Evolutionary conservation across 306 rosid species (phyloP), one percentile per base, ranked within the genome.

Genomic region (Rubus idaeus): DNA sequence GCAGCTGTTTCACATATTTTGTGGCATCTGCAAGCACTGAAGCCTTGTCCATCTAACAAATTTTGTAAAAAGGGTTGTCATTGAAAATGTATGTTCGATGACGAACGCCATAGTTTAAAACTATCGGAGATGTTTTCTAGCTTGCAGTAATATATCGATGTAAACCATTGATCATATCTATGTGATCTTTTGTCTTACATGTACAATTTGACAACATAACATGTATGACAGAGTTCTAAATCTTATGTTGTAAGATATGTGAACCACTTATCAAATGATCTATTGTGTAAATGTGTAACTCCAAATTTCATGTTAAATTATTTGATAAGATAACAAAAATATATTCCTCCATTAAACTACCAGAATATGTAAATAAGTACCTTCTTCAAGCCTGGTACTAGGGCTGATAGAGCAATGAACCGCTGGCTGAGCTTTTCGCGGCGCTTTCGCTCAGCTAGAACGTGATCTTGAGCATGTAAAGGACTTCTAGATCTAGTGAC

Each of bases 41-140:
- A 75, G 97, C 96, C 84, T 94, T 94, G 76, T 92, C 97, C 93
- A 84, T 89, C 98, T 94, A 86, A 84, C 30, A 46, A 74, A 42
- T 44, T 50, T 9, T 7, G 6, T 3, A 58, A 74, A 14, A 0
- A 6, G 30, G 41, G 37, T 39, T 1, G 57, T 58, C 41, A 45
- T 23, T 55, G 5, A 30, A 26, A 30, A 11, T 61, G 42, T 30
- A 13, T 61, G 42, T 30, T 30, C 10, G n/a, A 62, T 26, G 17
- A 62, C 11, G 6, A 62, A 62, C 39, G 39, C 64, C 23, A 14
- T 16, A 17, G 0, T 10, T 57, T 57, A 8, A 2, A 8, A 9
- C 60, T 53, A 52, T 20, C 1, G n/a, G n/a, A 51, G 12, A 14
- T 51, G 8, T 30, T 30, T 30, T 30, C 35, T 23, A 23, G 26